Evolutionary conservation across 1,284 basidiomycete genomes (phyloP).

Genomic region (Ganoderma multipileum): DNA sequence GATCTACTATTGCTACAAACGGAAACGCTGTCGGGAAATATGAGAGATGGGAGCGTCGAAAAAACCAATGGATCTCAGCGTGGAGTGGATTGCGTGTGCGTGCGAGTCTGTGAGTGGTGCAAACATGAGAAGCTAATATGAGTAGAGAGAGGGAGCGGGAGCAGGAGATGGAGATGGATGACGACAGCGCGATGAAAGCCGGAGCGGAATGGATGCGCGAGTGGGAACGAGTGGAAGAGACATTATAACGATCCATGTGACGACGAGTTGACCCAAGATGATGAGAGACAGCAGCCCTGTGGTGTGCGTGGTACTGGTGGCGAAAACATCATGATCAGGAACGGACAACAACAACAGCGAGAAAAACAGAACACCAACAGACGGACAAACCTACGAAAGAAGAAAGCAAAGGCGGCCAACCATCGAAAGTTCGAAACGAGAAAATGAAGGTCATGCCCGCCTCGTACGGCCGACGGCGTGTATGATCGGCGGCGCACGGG

Average conservation of each 20-base stretch:
- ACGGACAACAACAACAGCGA: conserved; percentile 3
- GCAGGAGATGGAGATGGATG: conserved; percentile 1
- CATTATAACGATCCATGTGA: conserved; percentile 15
- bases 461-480: conserved; percentile 25
- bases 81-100: conserved; percentile 15
- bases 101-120: conserved; percentile 7
- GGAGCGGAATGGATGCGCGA: conserved; percentile 11
- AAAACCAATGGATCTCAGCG: conserved; percentile 14
- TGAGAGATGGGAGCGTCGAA: background rate
- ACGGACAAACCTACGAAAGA: background rate
- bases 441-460: conserved; percentile 14
- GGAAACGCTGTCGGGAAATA: background rate
- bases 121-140: background rate
- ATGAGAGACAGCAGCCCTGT: conserved; percentile 24
- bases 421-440: background rate
- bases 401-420: conserved; percentile 6
- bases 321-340: conserved; percentile 3
- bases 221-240: conserved; percentile 20
- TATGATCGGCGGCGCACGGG: conserved; percentile 26
- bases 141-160: too few relatives aligned
- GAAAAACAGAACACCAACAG: conserved; percentile 3
- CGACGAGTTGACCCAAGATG: conserved; percentile 28
- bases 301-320: conserved; percentile 16
- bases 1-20: conserved; percentile 38
- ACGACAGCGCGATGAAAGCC: background rate